phyloP scores from a whole-genome alignment of 257 asterid species.

The Petrea volubilis region DNA sequence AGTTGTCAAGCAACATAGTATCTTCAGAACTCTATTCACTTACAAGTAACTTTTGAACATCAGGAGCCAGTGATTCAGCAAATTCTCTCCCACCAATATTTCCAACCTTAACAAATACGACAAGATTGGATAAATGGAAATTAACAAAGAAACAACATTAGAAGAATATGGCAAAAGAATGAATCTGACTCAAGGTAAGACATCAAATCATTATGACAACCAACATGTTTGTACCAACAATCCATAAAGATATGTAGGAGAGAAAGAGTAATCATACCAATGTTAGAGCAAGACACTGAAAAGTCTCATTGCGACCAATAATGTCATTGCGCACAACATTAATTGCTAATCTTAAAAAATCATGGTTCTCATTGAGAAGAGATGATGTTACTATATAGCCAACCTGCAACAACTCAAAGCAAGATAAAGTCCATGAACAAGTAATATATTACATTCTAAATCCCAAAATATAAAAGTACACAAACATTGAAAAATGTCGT shows the following conservation, averaged over 20 bases:
- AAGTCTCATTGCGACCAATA: conserved; percentile 97
- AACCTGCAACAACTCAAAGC: conserved; percentile 59
- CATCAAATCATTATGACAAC: conserved; percentile 15
- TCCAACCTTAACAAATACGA: conserved; percentile 69
- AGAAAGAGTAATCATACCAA: conserved; percentile 57
- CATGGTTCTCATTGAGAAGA: conserved; percentile 97
- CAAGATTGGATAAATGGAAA: conserved; percentile 25
- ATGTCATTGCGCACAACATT: conserved; percentile 96
- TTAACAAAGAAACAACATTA: conserved; percentile 3
- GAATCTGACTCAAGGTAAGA: conserved; percentile 1
- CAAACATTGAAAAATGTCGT: not conserved
- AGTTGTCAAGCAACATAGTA: conserved; percentile 20
- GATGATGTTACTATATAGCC: conserved; percentile 97
- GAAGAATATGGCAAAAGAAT: not conserved
- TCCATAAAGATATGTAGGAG: conserved; percentile 9
- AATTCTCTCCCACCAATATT: conserved; percentile 99
- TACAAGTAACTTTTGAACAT: conserved; percentile 99
- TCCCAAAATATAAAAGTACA: not conserved
- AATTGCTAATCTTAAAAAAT: conserved; percentile 93
- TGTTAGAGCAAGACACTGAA: conserved; percentile 97
- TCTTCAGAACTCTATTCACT: conserved; percentile 40
- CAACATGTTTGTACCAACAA: conserved; percentile 21
- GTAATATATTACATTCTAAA: conserved; percentile 11
- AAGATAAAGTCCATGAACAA: conserved; percentile 24
- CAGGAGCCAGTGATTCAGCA: conserved; percentile 99